A percentile compares a stretch with the other conserved stretches of the same genome.
Evolutionary conservation across 148 eudicot species (phyloP).

Genomic region (Arctostaphylos glauca): DNA sequence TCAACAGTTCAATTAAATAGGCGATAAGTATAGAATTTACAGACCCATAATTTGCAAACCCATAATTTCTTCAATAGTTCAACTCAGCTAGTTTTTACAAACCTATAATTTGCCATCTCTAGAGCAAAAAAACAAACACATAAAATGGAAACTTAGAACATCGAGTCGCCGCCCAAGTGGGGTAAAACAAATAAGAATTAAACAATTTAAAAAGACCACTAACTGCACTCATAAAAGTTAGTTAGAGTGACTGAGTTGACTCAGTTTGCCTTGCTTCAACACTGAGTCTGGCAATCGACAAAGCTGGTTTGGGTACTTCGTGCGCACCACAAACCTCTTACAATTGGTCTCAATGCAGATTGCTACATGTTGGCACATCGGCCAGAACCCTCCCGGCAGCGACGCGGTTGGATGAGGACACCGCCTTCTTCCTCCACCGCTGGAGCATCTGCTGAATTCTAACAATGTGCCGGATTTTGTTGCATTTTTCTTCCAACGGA

Average conservation of each 20-base stretch:
- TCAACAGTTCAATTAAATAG: not conserved
- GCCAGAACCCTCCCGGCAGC: constrained; percentile 20
- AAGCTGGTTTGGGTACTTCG: constrained; percentile 40
- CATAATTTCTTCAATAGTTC: no score
- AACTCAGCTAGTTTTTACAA: not conserved
- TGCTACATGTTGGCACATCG: constrained; percentile 54
- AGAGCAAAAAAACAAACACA: not conserved
- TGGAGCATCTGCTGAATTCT: constrained; percentile 58
- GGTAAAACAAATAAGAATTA: not conserved
- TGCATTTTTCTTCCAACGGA: constrained; percentile 26
- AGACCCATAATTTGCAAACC: not conserved
- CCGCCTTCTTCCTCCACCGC: constrained; percentile 44
- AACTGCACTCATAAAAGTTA: not conserved
- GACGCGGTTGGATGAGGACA: constrained; percentile 11
- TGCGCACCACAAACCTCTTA: constrained; percentile 34
- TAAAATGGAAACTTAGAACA: not conserved
- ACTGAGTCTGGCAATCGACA: not conserved
- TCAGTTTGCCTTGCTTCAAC: not conserved
- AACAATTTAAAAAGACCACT: not conserved
- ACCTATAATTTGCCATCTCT: constrained; percentile 10
- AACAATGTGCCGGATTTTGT: constrained; percentile 67
- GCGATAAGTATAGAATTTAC: not conserved
- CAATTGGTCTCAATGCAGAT: constrained; percentile 29
- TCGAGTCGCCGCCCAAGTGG: not conserved
- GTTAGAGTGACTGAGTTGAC: constrained; percentile 13